Conservation (phyloP, 2,329 filamentous ascomycete species). For the Stemphylium beticola region DNA sequence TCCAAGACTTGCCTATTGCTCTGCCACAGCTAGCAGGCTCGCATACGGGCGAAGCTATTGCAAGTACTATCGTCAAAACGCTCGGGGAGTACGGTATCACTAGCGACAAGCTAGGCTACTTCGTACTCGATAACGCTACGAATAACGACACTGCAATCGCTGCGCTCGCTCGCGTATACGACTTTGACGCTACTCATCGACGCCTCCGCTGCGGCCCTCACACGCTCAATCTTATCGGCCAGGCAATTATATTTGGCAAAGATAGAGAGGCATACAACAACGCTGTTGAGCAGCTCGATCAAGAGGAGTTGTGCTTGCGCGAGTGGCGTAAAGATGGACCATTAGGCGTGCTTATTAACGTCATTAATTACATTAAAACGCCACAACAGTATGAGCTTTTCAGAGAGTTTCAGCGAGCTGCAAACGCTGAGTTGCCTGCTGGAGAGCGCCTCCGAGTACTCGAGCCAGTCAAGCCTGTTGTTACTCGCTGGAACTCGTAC, state of each 20-base stretch:
- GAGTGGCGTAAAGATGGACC: no score
- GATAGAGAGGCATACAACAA: neutral
- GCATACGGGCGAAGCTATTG: neutral
- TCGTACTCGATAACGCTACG: conserved; percentile 10
- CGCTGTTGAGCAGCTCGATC: neutral
- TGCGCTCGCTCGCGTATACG: neutral
- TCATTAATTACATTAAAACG: no score
- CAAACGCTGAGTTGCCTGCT: no score
- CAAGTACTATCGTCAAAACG: neutral
- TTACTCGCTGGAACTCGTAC: no score
- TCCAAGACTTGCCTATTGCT: neutral
- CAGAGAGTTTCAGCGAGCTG: no score
- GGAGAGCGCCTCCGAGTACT: no score
- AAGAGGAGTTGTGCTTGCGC: no score
- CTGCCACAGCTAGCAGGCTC: neutral
- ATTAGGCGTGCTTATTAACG: no score
- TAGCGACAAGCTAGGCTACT: conserved; percentile 5
- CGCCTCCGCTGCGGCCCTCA: conserved; percentile 9
- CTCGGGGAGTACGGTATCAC: conserved; percentile 1
- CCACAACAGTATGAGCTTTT: no score
- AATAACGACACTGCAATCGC: conserved; percentile 8
- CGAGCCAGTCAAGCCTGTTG: no score
- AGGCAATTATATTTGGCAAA: neutral
- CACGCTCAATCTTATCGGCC: no score
- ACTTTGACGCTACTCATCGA: conserved; percentile 1